Evolutionary conservation across 1,139 yeast genomes (phyloP).

Genomic region (Candida gigantensis): DNA sequence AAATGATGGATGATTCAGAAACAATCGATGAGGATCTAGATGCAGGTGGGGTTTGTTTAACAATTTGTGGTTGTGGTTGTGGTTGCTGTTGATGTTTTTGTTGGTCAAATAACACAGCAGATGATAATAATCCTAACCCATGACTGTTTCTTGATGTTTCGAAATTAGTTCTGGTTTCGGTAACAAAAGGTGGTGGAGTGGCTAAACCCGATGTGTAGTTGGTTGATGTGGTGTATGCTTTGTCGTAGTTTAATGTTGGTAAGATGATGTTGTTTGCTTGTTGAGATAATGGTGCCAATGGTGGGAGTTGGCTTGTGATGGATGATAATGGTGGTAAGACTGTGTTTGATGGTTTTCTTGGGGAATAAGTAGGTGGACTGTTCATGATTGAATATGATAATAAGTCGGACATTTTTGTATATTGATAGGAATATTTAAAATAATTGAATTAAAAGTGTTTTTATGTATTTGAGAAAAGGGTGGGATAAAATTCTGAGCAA

Average conservation of each 20-base stretch:
- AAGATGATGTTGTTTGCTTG: constrained; percentile 8
- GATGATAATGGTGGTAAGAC: constrained; percentile 13
- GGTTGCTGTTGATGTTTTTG: constrained; percentile 6
- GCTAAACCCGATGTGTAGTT: constrained; percentile 5
- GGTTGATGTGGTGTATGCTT: background rate
- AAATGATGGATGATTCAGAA: background rate
- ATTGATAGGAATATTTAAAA: too few relatives aligned
- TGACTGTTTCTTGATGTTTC: constrained; percentile 13
- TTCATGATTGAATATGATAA: constrained; percentile 39
- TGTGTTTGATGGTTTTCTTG: constrained; percentile 4
- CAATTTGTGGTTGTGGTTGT: constrained; percentile 4
- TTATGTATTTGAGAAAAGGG: too few relatives aligned
- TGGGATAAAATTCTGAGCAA: too few relatives aligned
- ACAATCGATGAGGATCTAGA: constrained; percentile 1
- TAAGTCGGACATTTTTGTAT: constrained; percentile 22
- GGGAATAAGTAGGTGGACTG: constrained; percentile 8
- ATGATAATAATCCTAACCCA: constrained; percentile 17
- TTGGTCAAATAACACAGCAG: constrained; percentile 15
- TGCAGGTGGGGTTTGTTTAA: background rate
- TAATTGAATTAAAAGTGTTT: too few relatives aligned
- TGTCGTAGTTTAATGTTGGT: constrained; percentile 12
- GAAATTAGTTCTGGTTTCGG: constrained; percentile 7
- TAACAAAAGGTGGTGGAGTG: constrained; percentile 5
- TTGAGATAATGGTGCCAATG: constrained; percentile 7
- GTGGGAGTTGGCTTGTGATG: constrained; percentile 5